Base-by-base conservation (phyloP, 2,329 filamentous ascomycete species). In the Ceratocystis harringtonii region DNA sequence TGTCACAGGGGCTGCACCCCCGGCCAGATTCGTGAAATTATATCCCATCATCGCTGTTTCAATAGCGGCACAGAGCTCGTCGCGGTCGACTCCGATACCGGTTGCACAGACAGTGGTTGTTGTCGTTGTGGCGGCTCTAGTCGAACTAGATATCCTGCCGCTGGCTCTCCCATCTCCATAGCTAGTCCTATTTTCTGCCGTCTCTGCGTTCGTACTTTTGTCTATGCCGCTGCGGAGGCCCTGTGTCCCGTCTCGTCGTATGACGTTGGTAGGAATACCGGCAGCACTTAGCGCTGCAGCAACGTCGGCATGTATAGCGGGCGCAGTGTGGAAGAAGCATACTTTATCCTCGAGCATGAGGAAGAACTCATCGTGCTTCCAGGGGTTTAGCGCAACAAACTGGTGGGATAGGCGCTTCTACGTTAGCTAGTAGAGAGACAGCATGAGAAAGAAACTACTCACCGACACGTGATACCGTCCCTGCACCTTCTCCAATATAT, bases 301-400 rank as follows among this genome's bases (percentile, higher is more conserved):
- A 48, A 69, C 65, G 61, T 69, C 67, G 63, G 68, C 67, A 25
- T 30, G 52, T 25, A 30, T n/a, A 3, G 52, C 52, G 8, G 69
- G 68, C 41, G 68, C 67, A 12, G 68, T 69, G 64, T 69, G 69
- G 57, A 68, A 69, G 66, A 68, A 69, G 41, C 68, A 69, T 62
- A 70, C 67, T 61, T 70, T 69, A 62, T 69, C 68, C 57, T 66
- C 60, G 36, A 66, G 32, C 65, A 66, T 66, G 41, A 66, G 45
- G 48, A 66, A 63, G 41, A 63, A 66, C 28, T 66, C 60, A 19
- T 66, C 52, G 25, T 52, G 36, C 17, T 55, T 25, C 45, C 48
- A 66, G 28, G 65, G 61, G 30, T 63, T 66, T 8, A 66, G 60
- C 32, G 65, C 65, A 1, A 60, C 52, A 19, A 63, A 66, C 65